phyloP scores from a whole-genome alignment of 257 asterid genomes.

The Solanum piurae region DNA sequence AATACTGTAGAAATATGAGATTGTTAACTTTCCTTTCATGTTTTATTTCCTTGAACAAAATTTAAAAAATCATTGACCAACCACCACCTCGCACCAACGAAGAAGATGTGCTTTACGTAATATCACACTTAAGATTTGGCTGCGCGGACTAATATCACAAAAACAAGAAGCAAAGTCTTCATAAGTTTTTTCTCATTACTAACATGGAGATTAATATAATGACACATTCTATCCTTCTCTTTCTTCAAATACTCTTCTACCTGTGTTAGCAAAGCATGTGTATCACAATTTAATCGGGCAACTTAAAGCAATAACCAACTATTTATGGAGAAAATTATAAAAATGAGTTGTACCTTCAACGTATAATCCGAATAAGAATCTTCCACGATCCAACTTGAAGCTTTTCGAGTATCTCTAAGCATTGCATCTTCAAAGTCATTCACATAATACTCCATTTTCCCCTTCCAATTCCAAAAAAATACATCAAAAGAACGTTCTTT shows the following conservation, averaged over 20 bases:
- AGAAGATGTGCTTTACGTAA: not conserved
- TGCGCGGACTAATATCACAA: not conserved
- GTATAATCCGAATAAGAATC: not conserved
- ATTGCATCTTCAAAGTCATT: not conserved
- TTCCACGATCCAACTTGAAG: not conserved
- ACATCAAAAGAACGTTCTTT: not conserved
- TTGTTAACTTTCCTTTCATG: not conserved
- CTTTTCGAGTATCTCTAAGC: not conserved
- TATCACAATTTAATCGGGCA: not conserved
- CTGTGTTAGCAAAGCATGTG: constrained; percentile 6
- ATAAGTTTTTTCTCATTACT: constrained; percentile 29
- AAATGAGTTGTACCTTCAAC: not conserved
- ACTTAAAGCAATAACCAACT: not conserved
- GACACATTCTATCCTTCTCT: constrained; percentile 31
- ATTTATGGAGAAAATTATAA: not conserved
- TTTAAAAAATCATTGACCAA: not conserved
- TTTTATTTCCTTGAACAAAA: not conserved
- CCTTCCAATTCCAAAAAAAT: not conserved
- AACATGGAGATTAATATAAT: constrained; percentile 22
- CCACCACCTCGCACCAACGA: not conserved
- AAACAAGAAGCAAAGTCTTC: constrained; percentile 7
- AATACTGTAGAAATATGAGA: not conserved
- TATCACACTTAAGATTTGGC: not conserved
- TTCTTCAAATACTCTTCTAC: constrained; percentile 36
- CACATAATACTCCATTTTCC: not conserved